phyloP scores from a whole-genome alignment of 129 eudicot species.

The Flaveria ramosissima region DNA sequence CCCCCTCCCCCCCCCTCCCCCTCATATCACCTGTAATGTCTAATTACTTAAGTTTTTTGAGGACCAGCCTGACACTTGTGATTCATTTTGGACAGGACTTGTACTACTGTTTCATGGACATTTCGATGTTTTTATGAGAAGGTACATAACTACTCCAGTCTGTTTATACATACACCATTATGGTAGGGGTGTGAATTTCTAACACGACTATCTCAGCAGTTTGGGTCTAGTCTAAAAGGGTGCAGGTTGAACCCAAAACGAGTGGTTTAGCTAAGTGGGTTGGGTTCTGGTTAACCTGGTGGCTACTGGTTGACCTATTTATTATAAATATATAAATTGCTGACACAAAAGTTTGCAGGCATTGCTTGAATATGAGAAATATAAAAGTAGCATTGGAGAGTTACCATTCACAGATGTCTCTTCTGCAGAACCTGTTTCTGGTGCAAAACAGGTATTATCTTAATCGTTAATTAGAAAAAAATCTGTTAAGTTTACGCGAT shows the following conservation, averaged over 20 bases:
- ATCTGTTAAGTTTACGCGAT: background rate
- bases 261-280: background rate
- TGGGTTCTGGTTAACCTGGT: background rate
- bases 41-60: constrained; percentile 14
- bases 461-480: constrained; percentile 4
- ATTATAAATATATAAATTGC: constrained; percentile 7
- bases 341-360: constrained; percentile 54
- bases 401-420: constrained; percentile 64
- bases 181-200: background rate
- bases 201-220: background rate
- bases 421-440: constrained; percentile 52
- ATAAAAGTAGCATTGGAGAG: constrained; percentile 75
- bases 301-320: background rate
- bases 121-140: constrained; percentile 91
- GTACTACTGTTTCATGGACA: constrained; percentile 97
- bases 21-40: background rate
- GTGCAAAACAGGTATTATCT: constrained; percentile 66
- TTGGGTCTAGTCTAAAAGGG: background rate
- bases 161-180: constrained; percentile 7
- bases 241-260: background rate
- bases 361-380: constrained; percentile 79
- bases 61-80: constrained; percentile 17
- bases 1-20: background rate
- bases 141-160: constrained; percentile 41
- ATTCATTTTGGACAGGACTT: constrained; percentile 65